phyloP scores from a whole-genome alignment of 768 basidiomycete species.

The Xerocomus brunneocitrinus region DNA sequence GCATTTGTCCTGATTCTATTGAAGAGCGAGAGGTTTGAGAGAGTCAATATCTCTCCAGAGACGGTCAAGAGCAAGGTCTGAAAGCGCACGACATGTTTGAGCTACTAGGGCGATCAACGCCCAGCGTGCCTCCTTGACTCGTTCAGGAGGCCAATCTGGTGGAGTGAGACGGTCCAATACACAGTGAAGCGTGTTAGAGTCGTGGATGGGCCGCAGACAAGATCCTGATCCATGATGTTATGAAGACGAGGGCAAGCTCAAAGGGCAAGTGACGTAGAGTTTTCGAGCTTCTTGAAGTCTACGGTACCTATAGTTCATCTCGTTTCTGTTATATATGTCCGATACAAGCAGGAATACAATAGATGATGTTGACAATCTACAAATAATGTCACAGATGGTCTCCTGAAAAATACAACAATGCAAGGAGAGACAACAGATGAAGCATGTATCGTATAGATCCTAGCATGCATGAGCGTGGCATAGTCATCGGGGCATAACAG shows the following conservation, averaged over 20 bases:
- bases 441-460: not conserved
- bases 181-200: not conserved
- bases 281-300: too few species aligned
- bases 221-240: too few species aligned
- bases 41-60: not conserved
- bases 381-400: not conserved
- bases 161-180: not conserved
- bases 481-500: not conserved
- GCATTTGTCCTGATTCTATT: not conserved
- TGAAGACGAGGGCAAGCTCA: too few species aligned
- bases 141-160: not conserved
- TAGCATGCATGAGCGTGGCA: not conserved
- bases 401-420: not conserved
- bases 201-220: too few species aligned
- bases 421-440: not conserved
- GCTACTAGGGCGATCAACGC: not conserved
- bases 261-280: too few species aligned
- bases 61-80: not conserved
- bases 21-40: not conserved
- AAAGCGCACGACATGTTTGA: not conserved
- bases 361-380: not conserved
- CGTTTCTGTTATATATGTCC: too few species aligned
- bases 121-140: not conserved
- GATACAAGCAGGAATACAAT: not conserved
- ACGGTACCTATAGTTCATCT: too few species aligned